A percentile compares a stretch with the other conserved stretches of the same genome.
Conservation (phyloP, 345 rosid genomes). For the Cochlearia excelsa region DNA sequence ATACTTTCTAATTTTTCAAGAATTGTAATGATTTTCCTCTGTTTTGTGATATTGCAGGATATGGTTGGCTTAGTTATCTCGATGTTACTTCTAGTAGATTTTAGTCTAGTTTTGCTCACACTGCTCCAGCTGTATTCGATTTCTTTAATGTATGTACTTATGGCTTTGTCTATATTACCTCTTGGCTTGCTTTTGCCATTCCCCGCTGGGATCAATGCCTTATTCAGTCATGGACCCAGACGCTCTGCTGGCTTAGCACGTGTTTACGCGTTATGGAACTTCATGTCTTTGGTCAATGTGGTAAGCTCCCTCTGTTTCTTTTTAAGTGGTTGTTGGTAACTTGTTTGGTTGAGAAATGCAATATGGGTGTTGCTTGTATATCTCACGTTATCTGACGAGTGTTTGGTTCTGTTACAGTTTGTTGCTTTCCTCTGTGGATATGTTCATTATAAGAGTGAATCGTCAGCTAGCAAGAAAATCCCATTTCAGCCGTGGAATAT, state of each 20-base stretch:
- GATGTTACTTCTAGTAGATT: constrained; percentile 93
- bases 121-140: constrained; percentile 94
- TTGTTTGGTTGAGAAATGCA: constrained; percentile 13
- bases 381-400: constrained; percentile 21
- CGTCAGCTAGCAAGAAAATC: constrained; percentile 55
- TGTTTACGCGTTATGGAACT: constrained; percentile 91
- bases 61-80: constrained; percentile 98
- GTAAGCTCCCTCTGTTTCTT: constrained; percentile 48
- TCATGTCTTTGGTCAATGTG: constrained; percentile 79
- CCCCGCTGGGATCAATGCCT: constrained; percentile 98
- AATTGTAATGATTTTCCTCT: neutral
- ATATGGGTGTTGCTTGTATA: constrained; percentile 17
- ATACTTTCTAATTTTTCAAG: constrained; percentile 10
- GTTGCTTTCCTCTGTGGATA: constrained; percentile 92
- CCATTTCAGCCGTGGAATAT: constrained; percentile 97
- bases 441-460: constrained; percentile 63
- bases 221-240: constrained; percentile 95
- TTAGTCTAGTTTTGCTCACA: constrained; percentile 96
- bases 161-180: constrained; percentile 84
- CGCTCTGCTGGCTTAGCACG: constrained; percentile 99
- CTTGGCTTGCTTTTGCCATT: constrained; percentile 91
- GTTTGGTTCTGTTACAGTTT: constrained; percentile 47
- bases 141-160: constrained; percentile 74
- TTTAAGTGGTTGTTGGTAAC: constrained; percentile 4
- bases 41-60: constrained; percentile 58